These are phyloP conservation scores for Castanopsis chinensis DNA, from an alignment of 306 rosid genomes.

Conservation along the genomic window DNA sequence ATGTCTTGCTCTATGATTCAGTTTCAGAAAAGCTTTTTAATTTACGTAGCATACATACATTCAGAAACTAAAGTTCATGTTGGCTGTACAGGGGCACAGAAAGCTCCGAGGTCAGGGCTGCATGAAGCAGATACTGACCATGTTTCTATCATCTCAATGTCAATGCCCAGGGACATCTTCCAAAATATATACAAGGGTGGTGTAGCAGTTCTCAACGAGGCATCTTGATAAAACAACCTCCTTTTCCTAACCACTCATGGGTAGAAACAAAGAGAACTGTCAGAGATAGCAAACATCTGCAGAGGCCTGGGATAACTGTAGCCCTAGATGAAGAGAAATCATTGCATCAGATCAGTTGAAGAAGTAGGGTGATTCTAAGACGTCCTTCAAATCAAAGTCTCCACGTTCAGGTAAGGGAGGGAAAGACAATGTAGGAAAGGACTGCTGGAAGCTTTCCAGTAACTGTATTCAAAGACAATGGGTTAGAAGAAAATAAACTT, in stretches of 20 bases:
- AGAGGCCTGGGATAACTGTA: constrained; percentile 7
- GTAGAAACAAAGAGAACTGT: constrained; percentile 1
- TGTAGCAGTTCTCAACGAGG: constrained; percentile 17
- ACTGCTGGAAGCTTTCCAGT: constrained; percentile 61
- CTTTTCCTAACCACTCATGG: constrained; percentile 11
- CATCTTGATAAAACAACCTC: constrained; percentile 12
- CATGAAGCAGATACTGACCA: constrained; percentile 2
- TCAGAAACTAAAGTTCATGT: not conserved
- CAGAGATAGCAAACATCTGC: constrained; percentile 21
- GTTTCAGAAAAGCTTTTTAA: constrained; percentile 10
- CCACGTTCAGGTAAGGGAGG: constrained; percentile 92
- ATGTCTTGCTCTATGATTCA: constrained; percentile 13
- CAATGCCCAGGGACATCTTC: constrained; percentile 21
- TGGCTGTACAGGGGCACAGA: constrained; percentile 18
- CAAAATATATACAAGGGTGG: constrained; percentile 19
- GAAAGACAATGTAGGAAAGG: constrained; percentile 65
- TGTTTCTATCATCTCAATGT: constrained; percentile 23
- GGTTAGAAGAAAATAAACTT: constrained; percentile 4
- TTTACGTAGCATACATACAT: constrained; percentile 4
- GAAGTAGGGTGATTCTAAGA: constrained; percentile 84
- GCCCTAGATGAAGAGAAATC: constrained; percentile 16
- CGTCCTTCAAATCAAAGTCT: constrained; percentile 65
- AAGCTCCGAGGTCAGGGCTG: constrained; percentile 2
- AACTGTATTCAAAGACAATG: constrained; percentile 50
- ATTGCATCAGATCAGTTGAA: constrained; percentile 56